A percentile compares a stretch with the other conserved stretches of the same genome.
These are phyloP conservation scores for Ambrosia hybrid DNA, from an alignment of 140 eudicot genomes.

Conservation along the genomic window DNA sequence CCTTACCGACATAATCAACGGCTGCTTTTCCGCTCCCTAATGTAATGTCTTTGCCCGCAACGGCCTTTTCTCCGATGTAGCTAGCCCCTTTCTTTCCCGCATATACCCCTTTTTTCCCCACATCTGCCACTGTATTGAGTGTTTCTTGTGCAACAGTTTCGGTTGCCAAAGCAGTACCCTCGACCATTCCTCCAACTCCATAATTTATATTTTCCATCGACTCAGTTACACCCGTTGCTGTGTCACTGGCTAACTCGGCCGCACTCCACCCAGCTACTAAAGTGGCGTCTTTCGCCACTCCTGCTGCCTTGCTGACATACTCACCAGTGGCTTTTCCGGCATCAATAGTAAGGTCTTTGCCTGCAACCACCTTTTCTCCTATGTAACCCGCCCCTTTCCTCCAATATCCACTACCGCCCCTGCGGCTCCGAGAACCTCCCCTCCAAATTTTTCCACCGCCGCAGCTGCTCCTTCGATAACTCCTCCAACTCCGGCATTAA, in stretches of 20 bases:
- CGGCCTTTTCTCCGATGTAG: slow-evolving; percentile 36
- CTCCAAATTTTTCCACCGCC: neutral
- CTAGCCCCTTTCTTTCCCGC: slow-evolving; percentile 7
- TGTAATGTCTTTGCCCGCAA: slow-evolving; percentile 35
- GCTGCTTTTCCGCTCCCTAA: slow-evolving; percentile 48
- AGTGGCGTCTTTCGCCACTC: neutral
- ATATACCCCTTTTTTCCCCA: neutral
- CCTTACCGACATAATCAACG: slow-evolving; percentile 46
- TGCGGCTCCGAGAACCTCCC: neutral
- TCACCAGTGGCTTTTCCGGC: no score
- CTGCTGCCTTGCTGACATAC: no score
- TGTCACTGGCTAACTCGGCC: slow-evolving; percentile 1
- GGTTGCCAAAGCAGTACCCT: neutral
- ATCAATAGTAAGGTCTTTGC: no score
- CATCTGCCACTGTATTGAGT: neutral
- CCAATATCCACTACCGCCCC: neutral
- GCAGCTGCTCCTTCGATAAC: neutral
- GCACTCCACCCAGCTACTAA: slow-evolving; percentile 4
- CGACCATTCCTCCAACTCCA: neutral
- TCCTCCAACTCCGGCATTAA: neutral
- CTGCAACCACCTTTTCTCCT: neutral
- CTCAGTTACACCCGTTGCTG: slow-evolving; percentile 34
- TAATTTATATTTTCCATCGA: neutral
- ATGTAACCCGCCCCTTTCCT: neutral
- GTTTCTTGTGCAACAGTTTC: neutral